Percentiles rank a stretch among this genome's conserved stretches.
phyloP scores from a whole-genome alignment of 768 basidiomycete species.

The Lactarius tabidus region DNA sequence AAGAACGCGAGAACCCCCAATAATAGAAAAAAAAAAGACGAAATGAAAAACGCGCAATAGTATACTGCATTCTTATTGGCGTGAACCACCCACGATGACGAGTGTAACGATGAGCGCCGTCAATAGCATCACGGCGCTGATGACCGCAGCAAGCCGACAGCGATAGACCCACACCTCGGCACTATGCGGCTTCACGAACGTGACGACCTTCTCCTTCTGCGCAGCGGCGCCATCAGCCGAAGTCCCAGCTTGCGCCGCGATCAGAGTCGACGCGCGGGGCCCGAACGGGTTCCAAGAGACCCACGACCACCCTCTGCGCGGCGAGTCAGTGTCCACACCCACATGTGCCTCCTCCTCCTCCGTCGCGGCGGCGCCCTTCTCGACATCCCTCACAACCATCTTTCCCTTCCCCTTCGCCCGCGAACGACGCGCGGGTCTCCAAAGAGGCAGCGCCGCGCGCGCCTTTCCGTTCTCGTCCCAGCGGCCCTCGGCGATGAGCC shows the following conservation, averaged over 20 bases:
- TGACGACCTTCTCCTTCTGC: slow-evolving; percentile 25
- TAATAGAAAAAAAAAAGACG: neutral
- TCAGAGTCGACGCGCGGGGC: neutral
- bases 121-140: slow-evolving; percentile 48
- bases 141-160: slow-evolving; percentile 58
- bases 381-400: slow-evolving; percentile 21
- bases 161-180: slow-evolving; percentile 40
- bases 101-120: slow-evolving; percentile 50
- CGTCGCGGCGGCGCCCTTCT: neutral
- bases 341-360: too few species aligned
- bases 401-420: neutral
- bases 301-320: neutral
- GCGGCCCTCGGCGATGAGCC: slow-evolving; percentile 45
- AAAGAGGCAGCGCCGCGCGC: slow-evolving; percentile 36
- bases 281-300: neutral
- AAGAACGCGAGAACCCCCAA: neutral
- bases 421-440: slow-evolving; percentile 5
- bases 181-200: slow-evolving; percentile 22
- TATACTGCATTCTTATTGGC: neutral
- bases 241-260: neutral
- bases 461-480: slow-evolving; percentile 42
- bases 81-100: slow-evolving; percentile 32
- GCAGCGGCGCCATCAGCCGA: slow-evolving; percentile 34
- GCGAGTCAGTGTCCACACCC: too few species aligned
- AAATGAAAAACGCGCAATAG: slow-evolving; percentile 1